Evolutionary conservation across 768 basidiomycete genomes (phyloP).

Genomic region (Macrolepiota dolichaula): DNA sequence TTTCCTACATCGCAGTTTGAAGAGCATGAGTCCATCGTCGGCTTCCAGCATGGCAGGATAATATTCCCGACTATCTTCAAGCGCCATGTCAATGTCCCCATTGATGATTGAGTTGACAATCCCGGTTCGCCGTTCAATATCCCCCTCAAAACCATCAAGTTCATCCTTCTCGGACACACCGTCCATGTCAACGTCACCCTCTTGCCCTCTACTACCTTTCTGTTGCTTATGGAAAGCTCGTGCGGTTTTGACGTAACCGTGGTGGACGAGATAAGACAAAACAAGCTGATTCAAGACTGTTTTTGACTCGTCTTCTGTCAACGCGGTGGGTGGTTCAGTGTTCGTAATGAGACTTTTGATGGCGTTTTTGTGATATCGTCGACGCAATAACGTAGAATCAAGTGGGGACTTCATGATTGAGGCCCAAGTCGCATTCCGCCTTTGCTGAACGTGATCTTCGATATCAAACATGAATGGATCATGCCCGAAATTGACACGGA

Average conservation of each 20-base stretch:
- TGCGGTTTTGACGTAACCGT: conserved; percentile 76
- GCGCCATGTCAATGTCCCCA: conserved; percentile 71
- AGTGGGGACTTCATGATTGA: conserved; percentile 59
- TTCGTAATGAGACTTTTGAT: conserved; percentile 13
- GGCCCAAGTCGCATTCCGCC: conserved; percentile 62
- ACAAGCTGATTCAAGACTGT: conserved; percentile 70
- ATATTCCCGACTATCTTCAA: conserved; percentile 49
- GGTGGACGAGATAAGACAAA: conserved; percentile 76
- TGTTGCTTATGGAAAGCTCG: conserved; percentile 58
- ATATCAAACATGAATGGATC: conserved; percentile 88
- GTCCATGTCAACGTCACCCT: conserved; percentile 50
- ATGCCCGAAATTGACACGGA: conserved; percentile 88
- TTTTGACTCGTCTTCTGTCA: conserved; percentile 47
- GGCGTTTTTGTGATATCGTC: conserved; percentile 20
- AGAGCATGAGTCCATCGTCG: conserved; percentile 68
- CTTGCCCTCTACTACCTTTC: conserved; percentile 12
- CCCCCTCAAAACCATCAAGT: conserved; percentile 33
- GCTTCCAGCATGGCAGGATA: conserved; percentile 65
- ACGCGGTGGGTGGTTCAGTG: conserved; percentile 5
- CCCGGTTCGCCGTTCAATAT: conserved; percentile 64
- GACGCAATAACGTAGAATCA: conserved; percentile 31
- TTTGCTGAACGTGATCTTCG: conserved; percentile 76
- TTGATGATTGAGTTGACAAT: conserved; percentile 66
- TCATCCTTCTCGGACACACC: conserved; percentile 15
- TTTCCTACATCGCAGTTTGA: conserved; percentile 81